phyloP scores from a whole-genome alignment of 2,329 filamentous ascomycete species.

The Epicoccum nigrum region DNA sequence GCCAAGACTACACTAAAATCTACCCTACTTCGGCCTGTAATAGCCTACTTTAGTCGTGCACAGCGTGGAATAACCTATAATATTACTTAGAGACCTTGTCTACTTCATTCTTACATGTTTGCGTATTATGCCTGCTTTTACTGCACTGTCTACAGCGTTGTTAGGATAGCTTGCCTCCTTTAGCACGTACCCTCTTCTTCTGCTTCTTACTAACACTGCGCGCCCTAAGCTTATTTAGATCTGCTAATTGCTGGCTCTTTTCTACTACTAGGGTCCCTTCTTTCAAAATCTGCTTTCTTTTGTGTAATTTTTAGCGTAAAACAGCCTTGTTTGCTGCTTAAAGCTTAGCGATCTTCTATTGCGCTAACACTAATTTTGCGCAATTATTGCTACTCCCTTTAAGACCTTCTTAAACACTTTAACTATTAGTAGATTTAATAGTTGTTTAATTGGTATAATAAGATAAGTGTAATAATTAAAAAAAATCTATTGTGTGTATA shows the following conservation, averaged over 20 bases:
- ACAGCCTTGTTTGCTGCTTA: background rate
- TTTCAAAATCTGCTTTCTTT: too few relatives aligned
- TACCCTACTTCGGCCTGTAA: too few relatives aligned
- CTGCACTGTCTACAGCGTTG: background rate
- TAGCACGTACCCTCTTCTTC: background rate
- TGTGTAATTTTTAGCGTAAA: background rate
- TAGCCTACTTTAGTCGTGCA: too few relatives aligned
- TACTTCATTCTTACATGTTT: background rate
- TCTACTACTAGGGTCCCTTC: too few relatives aligned
- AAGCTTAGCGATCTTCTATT: background rate
- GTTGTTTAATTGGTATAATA: too few relatives aligned
- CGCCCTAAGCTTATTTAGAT: background rate
- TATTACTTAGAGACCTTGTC: background rate
- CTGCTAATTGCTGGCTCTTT: too few relatives aligned
- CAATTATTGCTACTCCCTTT: background rate
- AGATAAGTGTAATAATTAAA: too few relatives aligned
- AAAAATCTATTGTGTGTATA: too few relatives aligned
- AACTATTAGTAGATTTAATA: constrained; percentile 38
- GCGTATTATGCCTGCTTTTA: background rate
- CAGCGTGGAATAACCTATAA: too few relatives aligned
- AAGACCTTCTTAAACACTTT: constrained; percentile 38
- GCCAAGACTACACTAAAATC: too few relatives aligned
- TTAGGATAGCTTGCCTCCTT: background rate
- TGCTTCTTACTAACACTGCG: background rate
- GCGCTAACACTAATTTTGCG: background rate